These are phyloP conservation scores for Avena atlantica DNA, from an alignment of 176 grass and related monocot genomes.

Conservation along the genomic window DNA sequence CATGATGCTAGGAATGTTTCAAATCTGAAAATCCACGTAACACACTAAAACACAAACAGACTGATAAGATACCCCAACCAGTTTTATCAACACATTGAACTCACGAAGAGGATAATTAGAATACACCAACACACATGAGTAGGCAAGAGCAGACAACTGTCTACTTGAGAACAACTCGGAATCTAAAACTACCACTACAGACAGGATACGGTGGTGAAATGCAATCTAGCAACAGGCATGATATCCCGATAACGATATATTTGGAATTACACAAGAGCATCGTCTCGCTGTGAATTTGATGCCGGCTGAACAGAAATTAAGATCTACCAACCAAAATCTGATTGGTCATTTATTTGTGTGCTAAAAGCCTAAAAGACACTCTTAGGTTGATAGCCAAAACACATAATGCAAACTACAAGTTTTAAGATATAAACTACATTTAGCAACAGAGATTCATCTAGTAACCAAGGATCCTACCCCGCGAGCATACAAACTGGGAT, in stretches of 20 bases:
- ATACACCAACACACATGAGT: background rate
- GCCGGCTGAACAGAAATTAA: background rate
- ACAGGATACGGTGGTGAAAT: background rate
- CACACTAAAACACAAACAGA: background rate
- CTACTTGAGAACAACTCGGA: too few relatives aligned
- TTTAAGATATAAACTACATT: conserved; percentile 19
- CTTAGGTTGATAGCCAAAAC: background rate
- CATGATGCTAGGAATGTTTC: background rate
- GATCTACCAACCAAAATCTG: background rate
- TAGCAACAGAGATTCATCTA: background rate
- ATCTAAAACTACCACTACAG: background rate
- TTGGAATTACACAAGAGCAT: background rate
- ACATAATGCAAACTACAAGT: background rate
- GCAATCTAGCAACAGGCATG: background rate
- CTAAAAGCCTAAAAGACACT: background rate
- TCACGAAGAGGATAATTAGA: background rate
- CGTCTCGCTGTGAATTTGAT: background rate
- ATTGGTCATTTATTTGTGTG: background rate
- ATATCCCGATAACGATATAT: background rate
- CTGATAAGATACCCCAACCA: background rate
- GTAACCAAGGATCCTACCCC: background rate
- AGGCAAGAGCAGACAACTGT: background rate
- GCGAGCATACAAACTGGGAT: background rate
- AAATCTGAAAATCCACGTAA: background rate
- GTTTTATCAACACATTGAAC: background rate